A percentile compares a stretch with the other conserved stretches of the same genome.
Conservation (phyloP, 2,329 filamentous ascomycete species). For the Trichoderma sp. region DNA sequence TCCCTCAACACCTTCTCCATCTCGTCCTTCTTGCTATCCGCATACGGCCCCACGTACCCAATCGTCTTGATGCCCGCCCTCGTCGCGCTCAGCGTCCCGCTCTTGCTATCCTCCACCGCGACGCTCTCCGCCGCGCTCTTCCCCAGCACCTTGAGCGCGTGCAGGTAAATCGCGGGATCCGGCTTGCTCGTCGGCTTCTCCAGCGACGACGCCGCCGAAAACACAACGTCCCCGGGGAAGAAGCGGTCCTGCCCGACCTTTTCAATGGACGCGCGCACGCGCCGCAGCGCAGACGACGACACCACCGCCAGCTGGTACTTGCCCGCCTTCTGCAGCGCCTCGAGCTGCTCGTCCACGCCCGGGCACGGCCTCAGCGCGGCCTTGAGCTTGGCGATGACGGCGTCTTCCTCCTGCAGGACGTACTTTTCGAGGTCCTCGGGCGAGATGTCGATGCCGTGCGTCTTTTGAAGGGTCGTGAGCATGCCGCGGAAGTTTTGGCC, state of each 20-base stretch:
- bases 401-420: conserved; percentile 76
- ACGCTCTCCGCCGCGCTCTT: conserved; percentile 72
- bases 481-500: conserved; percentile 95
- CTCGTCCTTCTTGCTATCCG: conserved; percentile 60
- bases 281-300: conserved; percentile 74
- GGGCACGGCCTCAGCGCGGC: conserved; percentile 67
- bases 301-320: conserved; percentile 80
- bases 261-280: conserved; percentile 75
- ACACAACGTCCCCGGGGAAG: conserved; percentile 75
- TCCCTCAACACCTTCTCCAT: conserved; percentile 65
- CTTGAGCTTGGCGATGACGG: conserved; percentile 79
- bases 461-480: conserved; percentile 74
- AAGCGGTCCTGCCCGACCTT: conserved; percentile 79
- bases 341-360: conserved; percentile 68
- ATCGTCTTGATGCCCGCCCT: conserved; percentile 79
- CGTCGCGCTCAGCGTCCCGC: conserved; percentile 72
- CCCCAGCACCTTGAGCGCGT: conserved; percentile 72
- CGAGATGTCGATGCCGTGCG: conserved; percentile 71
- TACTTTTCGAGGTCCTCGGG: conserved; percentile 71
- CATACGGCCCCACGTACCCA: conserved; percentile 83
- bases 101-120: conserved; percentile 87
- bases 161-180: conserved; percentile 83
- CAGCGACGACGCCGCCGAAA: conserved; percentile 79
- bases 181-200: conserved; percentile 84
- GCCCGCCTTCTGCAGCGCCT: conserved; percentile 60